A percentile compares a stretch with the other conserved stretches of the same genome.
Conservation (phyloP, 192 early-diverging fungal species). For the Chytriomyces confervae region DNA sequence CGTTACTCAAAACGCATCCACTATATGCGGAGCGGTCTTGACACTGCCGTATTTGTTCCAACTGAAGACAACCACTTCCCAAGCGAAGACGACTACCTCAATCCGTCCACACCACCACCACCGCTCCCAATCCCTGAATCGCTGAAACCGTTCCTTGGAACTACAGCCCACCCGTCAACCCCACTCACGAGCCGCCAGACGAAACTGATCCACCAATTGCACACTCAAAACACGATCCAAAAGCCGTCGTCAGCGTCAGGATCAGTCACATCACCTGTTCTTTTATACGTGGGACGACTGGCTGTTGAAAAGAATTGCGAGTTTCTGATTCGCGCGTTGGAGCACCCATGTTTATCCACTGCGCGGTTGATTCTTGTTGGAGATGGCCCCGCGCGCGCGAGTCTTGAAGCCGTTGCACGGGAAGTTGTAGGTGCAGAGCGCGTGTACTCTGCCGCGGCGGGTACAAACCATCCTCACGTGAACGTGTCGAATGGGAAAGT, state of each 20-base stretch:
- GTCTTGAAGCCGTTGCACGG: conserved; percentile 43
- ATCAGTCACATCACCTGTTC: no score
- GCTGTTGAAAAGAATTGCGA: conserved; percentile 58
- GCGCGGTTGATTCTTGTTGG: conserved; percentile 56
- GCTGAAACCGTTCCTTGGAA: conserved; percentile 18
- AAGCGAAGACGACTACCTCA: conserved; percentile 24
- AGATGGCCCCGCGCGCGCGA: conserved; percentile 49
- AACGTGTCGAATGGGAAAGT: conserved; percentile 2
- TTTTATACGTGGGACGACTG: conserved; percentile 58
- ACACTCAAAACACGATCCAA: conserved; percentile 12
- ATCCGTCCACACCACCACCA: conserved; percentile 12
- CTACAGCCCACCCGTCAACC: conserved; percentile 19
- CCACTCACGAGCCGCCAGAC: conserved; percentile 29
- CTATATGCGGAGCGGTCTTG: conserved; percentile 56
- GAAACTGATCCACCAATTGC: conserved; percentile 18
- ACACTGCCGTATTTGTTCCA: conserved; percentile 53
- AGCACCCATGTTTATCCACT: conserved; percentile 39
- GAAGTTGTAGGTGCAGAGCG: conserved; percentile 37
- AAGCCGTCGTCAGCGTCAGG: no score
- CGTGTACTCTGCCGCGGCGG: conserved; percentile 36
- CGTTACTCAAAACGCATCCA: conserved; percentile 51
- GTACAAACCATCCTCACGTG: background rate
- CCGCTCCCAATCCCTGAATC: conserved; percentile 29
- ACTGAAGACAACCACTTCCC: conserved; percentile 22
- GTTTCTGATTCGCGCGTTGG: conserved; percentile 50